Evolutionary conservation across 305 asterid species (phyloP).

Genomic region (Lippia alba): DNA sequence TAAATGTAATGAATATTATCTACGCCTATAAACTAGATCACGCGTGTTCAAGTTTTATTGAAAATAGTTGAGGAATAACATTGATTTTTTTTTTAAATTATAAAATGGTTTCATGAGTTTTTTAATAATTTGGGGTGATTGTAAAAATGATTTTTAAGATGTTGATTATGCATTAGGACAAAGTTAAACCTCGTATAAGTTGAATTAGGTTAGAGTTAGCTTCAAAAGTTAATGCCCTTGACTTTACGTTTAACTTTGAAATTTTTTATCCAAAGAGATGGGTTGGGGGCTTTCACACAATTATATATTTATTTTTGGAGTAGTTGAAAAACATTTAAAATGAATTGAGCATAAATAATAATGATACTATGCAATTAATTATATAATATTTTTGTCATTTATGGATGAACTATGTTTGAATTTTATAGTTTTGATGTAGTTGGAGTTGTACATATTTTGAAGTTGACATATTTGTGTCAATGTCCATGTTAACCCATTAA

Average conservation of each 20-base stretch:
- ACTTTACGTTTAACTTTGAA: conserved; percentile 19
- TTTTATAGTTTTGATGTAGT: conserved; percentile 5
- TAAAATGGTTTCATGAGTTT: background rate
- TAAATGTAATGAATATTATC: too few species aligned
- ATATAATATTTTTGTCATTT: conserved; percentile 7
- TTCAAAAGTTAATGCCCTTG: conserved; percentile 6
- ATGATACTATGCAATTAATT: background rate
- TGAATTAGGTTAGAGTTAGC: conserved; percentile 27
- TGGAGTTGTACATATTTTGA: conserved; percentile 3
- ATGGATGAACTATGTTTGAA: conserved; percentile 2
- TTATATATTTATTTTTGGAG: too few species aligned
- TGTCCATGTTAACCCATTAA: conserved; percentile 13
- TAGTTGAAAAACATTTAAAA: background rate
- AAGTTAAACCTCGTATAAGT: conserved; percentile 22
- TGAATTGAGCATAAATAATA: background rate
- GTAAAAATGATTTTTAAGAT: background rate
- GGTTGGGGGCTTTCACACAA: background rate
- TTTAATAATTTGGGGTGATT: background rate
- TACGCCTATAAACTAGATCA: too few species aligned
- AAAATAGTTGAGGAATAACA: too few species aligned
- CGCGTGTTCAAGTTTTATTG: too few species aligned
- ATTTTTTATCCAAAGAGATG: background rate
- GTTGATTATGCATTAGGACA: background rate
- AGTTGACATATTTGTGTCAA: conserved; percentile 19
- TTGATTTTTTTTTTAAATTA: too few species aligned